A percentile compares a stretch with the other conserved stretches of the same genome.
Evolutionary conservation across 2,329 filamentous ascomycete genomes (phyloP).

Genomic region (Diaporthe velutina): DNA sequence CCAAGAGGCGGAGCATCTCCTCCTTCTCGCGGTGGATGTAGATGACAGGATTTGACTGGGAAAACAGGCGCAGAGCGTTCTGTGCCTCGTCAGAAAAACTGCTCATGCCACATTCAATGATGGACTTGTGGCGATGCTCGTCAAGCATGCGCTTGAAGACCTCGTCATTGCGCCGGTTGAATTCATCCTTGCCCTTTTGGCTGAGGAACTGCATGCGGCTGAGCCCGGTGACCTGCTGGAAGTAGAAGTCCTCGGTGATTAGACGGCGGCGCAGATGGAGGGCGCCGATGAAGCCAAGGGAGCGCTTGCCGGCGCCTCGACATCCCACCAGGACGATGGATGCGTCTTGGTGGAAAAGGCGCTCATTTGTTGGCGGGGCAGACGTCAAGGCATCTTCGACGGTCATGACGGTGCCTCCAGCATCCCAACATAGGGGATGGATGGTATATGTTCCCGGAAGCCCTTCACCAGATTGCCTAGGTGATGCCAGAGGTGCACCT

Average conservation of each 20-base stretch:
- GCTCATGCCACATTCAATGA: conserved; percentile 78
- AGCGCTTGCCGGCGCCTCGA: conserved; percentile 79
- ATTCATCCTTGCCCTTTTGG: conserved; percentile 70
- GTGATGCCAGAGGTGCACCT: background rate
- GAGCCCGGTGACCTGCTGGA: conserved; percentile 73
- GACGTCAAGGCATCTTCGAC: conserved; percentile 41
- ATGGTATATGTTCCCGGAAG: background rate
- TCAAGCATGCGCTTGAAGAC: conserved; percentile 73
- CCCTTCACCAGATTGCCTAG: background rate
- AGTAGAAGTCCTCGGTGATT: conserved; percentile 76
- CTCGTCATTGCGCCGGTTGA: conserved; percentile 72
- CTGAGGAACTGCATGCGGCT: conserved; percentile 72
- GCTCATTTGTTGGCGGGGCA: conserved; percentile 53
- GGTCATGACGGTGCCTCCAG: conserved; percentile 45
- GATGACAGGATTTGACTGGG: conserved; percentile 75
- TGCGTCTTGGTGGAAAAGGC: conserved; percentile 68
- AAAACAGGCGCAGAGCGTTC: conserved; percentile 69
- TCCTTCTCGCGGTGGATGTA: conserved; percentile 76
- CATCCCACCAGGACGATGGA: conserved; percentile 80
- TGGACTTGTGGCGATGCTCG: conserved; percentile 69
- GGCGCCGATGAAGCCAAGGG: conserved; percentile 79
- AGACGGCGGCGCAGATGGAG: conserved; percentile 75
- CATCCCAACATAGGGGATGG: conserved; percentile 27
- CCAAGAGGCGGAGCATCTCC: conserved; percentile 71
- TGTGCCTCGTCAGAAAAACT: conserved; percentile 73